Conservation (phyloP, 257 asterid species). For the Solanum neorickii region DNA sequence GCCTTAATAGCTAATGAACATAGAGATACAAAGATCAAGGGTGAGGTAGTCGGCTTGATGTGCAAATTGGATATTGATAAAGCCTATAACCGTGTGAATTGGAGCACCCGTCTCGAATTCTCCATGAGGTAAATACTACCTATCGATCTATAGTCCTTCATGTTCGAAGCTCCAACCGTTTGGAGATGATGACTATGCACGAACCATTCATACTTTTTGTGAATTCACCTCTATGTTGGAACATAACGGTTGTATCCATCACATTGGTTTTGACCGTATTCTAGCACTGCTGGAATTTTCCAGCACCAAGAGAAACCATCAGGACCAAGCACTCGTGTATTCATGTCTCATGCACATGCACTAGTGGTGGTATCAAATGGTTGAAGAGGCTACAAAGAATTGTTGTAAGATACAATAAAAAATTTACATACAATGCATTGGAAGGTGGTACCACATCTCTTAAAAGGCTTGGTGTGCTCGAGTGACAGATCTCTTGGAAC, state of each 20-base stretch:
- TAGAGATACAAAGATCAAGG: background rate
- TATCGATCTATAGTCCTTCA: background rate
- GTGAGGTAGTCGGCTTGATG: background rate
- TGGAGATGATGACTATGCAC: background rate
- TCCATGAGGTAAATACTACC: too few relatives aligned
- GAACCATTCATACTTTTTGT: background rate
- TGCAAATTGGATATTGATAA: background rate
- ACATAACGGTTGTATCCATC: background rate
- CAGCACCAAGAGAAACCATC: background rate
- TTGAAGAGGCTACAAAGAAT: background rate
- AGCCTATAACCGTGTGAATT: background rate
- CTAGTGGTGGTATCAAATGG: background rate
- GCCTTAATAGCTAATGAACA: background rate
- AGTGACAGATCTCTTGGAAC: background rate
- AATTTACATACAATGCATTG: background rate
- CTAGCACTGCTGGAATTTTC: background rate
- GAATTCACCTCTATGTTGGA: background rate
- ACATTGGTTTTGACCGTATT: background rate
- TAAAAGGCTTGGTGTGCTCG: background rate
- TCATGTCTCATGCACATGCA: background rate
- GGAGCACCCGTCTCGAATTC: background rate
- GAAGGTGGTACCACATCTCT: background rate
- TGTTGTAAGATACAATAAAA: background rate
- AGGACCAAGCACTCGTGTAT: background rate
- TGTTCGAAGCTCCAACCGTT: background rate